Evolutionary conservation across 805 yeast genomes (phyloP).

Genomic region (Candida xiaguanensis): DNA sequence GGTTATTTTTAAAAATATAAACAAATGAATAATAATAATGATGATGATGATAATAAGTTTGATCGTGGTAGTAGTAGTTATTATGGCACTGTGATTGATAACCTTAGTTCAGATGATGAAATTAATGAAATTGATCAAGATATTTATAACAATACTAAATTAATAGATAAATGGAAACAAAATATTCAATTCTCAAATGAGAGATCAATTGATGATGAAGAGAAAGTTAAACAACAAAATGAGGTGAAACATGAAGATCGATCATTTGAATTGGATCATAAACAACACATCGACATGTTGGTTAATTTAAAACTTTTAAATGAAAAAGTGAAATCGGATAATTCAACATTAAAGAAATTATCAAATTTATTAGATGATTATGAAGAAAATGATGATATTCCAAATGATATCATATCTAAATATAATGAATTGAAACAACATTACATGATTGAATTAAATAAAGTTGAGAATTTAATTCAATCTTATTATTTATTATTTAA

Average conservation of each 20-base stretch:
- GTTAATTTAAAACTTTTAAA: no score
- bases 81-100: neutral
- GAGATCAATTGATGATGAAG: neutral
- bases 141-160: neutral
- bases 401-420: slow-evolving; percentile 11
- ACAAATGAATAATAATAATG: no score
- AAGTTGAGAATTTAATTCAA: slow-evolving; percentile 24
- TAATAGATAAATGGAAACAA: neutral
- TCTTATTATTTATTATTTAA: slow-evolving; percentile 27
- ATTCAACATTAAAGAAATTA: slow-evolving; percentile 17
- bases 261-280: no score
- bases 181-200: neutral
- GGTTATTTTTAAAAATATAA: no score
- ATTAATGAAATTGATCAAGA: slow-evolving; percentile 10
- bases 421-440: slow-evolving; percentile 22
- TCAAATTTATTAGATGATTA: slow-evolving; percentile 17
- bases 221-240: neutral
- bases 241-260: slow-evolving; percentile 3
- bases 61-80: no score
- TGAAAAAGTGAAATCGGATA: no score
- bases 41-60: no score
- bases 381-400: slow-evolving; percentile 10
- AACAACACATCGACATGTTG: no score
- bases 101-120: slow-evolving; percentile 13
- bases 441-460: slow-evolving; percentile 25